Conservation (phyloP, 805 yeast species). For the Metschnikowia sp. region DNA sequence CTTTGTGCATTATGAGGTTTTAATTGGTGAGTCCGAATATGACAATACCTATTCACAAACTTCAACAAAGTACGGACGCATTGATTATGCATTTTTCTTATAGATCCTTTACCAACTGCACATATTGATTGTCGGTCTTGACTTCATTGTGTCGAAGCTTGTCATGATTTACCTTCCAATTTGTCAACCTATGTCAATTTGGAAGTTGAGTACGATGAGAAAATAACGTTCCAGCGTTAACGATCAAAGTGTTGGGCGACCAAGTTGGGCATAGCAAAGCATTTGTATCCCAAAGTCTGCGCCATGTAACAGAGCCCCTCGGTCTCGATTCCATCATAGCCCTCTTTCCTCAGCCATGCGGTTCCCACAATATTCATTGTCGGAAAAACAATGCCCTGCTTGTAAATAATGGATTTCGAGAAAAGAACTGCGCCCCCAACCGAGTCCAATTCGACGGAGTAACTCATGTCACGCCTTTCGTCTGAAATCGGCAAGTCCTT, state of each 20-base stretch:
- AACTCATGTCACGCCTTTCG: conserved; percentile 6
- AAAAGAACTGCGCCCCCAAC: conserved; percentile 53
- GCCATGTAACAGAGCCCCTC: conserved; percentile 52
- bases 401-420: conserved; percentile 39
- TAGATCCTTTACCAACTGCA: too few relatives aligned
- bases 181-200: too few relatives aligned
- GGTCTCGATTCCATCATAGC: conserved; percentile 54
- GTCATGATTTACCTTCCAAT: too few relatives aligned
- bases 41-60: too few relatives aligned
- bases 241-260: conserved; percentile 34
- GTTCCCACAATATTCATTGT: conserved; percentile 45
- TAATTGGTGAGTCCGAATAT: too few relatives aligned
- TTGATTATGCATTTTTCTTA: too few relatives aligned
- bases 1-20: too few relatives aligned
- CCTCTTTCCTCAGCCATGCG: conserved; percentile 45
- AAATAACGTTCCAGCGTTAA: background rate
- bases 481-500: conserved; percentile 5
- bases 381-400: conserved; percentile 47
- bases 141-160: too few relatives aligned
- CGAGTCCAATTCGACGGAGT: conserved; percentile 36
- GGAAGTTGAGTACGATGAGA: too few relatives aligned
- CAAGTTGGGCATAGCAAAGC: conserved; percentile 50
- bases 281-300: conserved; percentile 39
- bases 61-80: too few relatives aligned
- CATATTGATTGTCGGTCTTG: too few relatives aligned